Conservation (phyloP, 2,329 filamentous ascomycete species). For the Beauveria caledonica region DNA sequence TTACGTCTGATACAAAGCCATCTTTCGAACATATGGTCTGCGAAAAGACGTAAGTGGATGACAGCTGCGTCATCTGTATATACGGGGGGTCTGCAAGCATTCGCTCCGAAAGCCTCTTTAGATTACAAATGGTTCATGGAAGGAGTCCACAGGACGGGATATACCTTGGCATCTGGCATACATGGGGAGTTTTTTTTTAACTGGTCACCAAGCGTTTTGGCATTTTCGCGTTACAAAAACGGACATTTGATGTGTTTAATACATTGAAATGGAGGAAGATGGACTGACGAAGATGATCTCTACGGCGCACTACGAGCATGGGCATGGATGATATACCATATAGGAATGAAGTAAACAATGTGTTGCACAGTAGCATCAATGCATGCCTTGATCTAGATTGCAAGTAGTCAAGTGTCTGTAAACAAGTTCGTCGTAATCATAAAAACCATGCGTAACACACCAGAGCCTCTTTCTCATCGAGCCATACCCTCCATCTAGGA, state of each 20-base stretch:
- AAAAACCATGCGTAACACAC: not conserved
- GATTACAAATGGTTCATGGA: not conserved
- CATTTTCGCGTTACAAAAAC: not conserved
- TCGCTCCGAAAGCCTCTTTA: not conserved
- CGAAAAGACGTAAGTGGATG: not conserved
- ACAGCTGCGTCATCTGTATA: not conserved
- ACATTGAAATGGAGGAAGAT: not conserved
- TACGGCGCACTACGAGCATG: slow-evolving; percentile 4
- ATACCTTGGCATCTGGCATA: slow-evolving; percentile 10
- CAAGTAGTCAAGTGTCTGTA: not conserved
- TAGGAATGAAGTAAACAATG: slow-evolving; percentile 1
- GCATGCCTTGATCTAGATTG: not conserved
- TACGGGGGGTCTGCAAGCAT: not conserved
- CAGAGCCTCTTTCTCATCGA: not conserved
- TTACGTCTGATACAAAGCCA: not conserved
- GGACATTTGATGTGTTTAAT: not conserved
- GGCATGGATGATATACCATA: not conserved
- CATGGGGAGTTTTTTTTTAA: slow-evolving; percentile 5
- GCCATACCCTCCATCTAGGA: not conserved
- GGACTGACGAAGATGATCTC: not conserved
- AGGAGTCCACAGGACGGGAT: not conserved
- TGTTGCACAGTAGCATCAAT: not conserved
- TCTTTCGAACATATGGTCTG: not conserved
- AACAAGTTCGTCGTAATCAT: not conserved
- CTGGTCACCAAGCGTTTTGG: not conserved